phyloP scores from a whole-genome alignment of 192 early-diverging fungal species.

The Entomortierella lignicola region DNA sequence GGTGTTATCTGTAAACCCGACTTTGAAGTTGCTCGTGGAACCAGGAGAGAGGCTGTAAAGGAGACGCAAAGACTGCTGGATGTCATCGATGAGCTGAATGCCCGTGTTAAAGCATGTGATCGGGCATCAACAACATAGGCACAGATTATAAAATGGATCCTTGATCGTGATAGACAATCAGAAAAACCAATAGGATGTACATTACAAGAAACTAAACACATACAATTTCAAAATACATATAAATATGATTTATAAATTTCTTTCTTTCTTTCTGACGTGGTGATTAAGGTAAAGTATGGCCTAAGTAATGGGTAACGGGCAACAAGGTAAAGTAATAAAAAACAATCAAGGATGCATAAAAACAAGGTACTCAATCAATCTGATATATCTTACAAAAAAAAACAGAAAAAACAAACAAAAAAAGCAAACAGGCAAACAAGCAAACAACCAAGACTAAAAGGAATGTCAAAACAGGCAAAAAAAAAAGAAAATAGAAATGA shows the following conservation, averaged over 20 bases:
- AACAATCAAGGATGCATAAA: neutral
- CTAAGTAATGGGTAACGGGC: slow-evolving; percentile 9
- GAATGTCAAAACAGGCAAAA: neutral
- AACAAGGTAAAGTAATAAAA: neutral
- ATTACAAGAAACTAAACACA: too few relatives aligned
- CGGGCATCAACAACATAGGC: too few relatives aligned
- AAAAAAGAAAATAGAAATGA: neutral
- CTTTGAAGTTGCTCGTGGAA: slow-evolving; percentile 75
- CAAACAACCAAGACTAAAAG: too few relatives aligned
- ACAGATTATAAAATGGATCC: too few relatives aligned
- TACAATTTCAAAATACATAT: too few relatives aligned
- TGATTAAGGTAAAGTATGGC: too few relatives aligned
- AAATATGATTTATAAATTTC: too few relatives aligned
- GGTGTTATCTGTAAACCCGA: slow-evolving; percentile 73
- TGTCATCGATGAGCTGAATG: slow-evolving; percentile 75
- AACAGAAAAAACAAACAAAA: slow-evolving; percentile 1
- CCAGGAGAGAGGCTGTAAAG: slow-evolving; percentile 78
- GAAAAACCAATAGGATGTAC: too few relatives aligned
- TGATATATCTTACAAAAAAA: neutral
- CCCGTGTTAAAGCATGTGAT: slow-evolving; percentile 64
- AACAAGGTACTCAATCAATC: neutral
- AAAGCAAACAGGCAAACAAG: neutral
- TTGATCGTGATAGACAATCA: neutral
- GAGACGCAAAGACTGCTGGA: slow-evolving; percentile 79
- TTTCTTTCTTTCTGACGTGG: neutral